Base-by-base conservation (phyloP, 441 rosid species). In the Sinapis alba region DNA sequence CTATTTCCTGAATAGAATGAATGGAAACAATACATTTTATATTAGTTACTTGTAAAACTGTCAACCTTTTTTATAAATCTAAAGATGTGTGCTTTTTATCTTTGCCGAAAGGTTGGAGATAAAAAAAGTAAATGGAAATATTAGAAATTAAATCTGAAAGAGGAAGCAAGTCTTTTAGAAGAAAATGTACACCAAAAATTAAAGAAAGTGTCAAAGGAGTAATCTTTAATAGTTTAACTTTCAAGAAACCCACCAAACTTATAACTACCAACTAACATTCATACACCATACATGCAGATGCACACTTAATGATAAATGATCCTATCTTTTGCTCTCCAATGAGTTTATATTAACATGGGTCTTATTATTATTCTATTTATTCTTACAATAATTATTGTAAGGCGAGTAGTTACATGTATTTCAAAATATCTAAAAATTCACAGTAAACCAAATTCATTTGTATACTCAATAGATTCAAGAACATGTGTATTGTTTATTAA, bases 241-340 rank as follows among this genome's bases (percentile, higher is more conserved):
- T 53, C 12, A 78, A 78, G 74, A 67, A 72, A 78, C 70, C 18
- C 50, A 43, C 50, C 18, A 67, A 72, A 72, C 81, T 72, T 57
- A 28, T 72, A 78, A 78, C 78, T 67, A 30, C 71, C 78, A 78
- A 78, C 81, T 53, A 78, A 68, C 81, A 54, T 73, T 54, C 73
- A 65, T 71, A 65, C 72, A 57, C 23, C 61, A 56, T 23, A 54
- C 62, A 57, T 57, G 32, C 76, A 77, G 59, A 71, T 71, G 76
- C 76, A 24, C 75, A 50, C 62, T 58, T 71, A 65, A 59, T 11
- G 50, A 43, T 43, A 43, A n/a, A n/a, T 65, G 36, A 47, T 65
- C 76, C 24, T 71, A 71, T 65, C 72, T 57, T 54, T 61, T 56
- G 43, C 30, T 69, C 51, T 41, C 79, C 75, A 76, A 63, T 76